Evolutionary conservation across 805 yeast genomes (phyloP), one percentile per base, ranked within the genome.

Genomic region (Kodamaea laetipori): DNA sequence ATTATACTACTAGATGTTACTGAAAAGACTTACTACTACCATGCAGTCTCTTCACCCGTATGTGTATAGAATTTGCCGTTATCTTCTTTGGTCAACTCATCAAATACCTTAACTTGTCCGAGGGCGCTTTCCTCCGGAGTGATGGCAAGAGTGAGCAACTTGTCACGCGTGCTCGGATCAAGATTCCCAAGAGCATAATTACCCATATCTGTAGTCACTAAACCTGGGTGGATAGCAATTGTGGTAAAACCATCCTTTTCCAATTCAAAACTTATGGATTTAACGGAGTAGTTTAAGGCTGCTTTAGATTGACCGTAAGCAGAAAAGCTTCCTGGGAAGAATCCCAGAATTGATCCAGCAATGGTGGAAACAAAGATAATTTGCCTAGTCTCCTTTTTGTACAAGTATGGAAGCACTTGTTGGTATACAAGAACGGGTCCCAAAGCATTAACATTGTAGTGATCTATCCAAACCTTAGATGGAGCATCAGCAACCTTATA

Each of bases 251-350:
- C 56, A 15, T 64, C 64, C 4, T 35, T 40, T 4, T 40, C 48
- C 25, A 56, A 37, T 21, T 65, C 69, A 39, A 48, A 37, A 19
- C 61, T 51, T 25, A 67, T 42, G 21, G 49, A 49, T 34, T 52
- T 60, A 19, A 55, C 53, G 9, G 58, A 13, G 43, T 51, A 51
- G 52, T 67, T 67, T 15, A 66, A 39, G 1, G 68, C 69, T 3
- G 69, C 65, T 46, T 71, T 70, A 5, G 74, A 67, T 5, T 57
- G 55, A 11, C 64, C 65, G 45, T 69, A 69, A 7, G 63, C 55
- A 37, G 45, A 35, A 6, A 44, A 28, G 5, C 49, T 43, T 8
- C 49, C 10, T 4, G 63, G 58, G 5, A 62, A 47, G 26, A 45
- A 52, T 3, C 44, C 51, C 6, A 54, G 55, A 28, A 58, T 49